Conservation (phyloP, 495 filamentous ascomycete genomes). For the Trichoderma asperelloides region DNA sequence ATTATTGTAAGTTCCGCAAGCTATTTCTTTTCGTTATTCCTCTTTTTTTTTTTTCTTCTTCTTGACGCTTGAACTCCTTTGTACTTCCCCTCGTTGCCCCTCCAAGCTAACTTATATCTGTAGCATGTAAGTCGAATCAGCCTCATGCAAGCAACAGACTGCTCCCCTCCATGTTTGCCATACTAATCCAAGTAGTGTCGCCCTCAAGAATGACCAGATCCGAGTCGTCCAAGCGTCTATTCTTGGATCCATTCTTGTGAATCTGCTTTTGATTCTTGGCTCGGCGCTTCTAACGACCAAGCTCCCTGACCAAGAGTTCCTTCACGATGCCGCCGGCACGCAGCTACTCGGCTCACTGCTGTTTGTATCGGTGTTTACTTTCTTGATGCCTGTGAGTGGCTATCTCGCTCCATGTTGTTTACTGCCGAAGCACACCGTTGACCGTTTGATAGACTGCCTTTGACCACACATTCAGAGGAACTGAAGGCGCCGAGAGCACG, state of each 20-base stretch:
- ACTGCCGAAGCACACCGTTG: neutral
- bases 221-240: slow-evolving; percentile 66
- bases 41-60: neutral
- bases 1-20: slow-evolving; percentile 46
- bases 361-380: slow-evolving; percentile 19
- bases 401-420: neutral
- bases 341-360: slow-evolving; percentile 19
- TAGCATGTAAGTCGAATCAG: slow-evolving; percentile 2
- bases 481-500: slow-evolving; percentile 16
- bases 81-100: neutral
- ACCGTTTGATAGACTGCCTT: slow-evolving; percentile 16
- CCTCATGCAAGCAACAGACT: neutral
- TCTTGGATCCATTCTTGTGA: slow-evolving; percentile 66
- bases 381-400: slow-evolving; percentile 20
- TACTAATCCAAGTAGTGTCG: slow-evolving; percentile 4
- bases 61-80: neutral
- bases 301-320: slow-evolving; percentile 2
- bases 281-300: slow-evolving; percentile 69
- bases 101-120: neutral
- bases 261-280: slow-evolving; percentile 64
- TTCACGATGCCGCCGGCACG: slow-evolving; percentile 14
- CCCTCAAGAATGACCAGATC: slow-evolving; percentile 44
- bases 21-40: neutral
- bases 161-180: neutral
- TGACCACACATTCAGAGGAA: slow-evolving; percentile 15